These are phyloP conservation scores for Areca catechu DNA, from an alignment of 176 grass and related monocot species.

Conservation along the genomic window DNA sequence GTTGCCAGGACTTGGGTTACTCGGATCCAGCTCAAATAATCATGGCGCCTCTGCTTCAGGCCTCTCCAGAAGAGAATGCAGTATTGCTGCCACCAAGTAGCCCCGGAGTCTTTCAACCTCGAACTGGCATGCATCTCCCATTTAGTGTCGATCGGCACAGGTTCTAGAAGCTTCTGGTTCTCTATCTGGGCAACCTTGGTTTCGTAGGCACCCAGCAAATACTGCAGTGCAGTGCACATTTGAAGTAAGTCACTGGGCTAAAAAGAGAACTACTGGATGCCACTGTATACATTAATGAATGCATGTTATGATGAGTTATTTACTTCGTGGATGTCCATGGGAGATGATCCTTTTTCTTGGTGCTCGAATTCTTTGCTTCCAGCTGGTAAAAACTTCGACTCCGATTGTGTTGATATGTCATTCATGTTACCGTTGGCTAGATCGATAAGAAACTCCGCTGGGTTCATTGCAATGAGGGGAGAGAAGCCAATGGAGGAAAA, in stretches of 20 bases:
- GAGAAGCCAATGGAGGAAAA: conserved; percentile 55
- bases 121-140: conserved; percentile 44
- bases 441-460: conserved; percentile 95
- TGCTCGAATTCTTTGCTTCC: conserved; percentile 48
- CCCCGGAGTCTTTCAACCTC: conserved; percentile 65
- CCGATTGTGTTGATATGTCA: conserved; percentile 76
- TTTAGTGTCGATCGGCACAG: conserved; percentile 26
- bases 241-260: no score
- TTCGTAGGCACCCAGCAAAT: conserved; percentile 80
- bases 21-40: conserved; percentile 98
- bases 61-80: conserved; percentile 89
- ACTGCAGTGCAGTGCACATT: conserved; percentile 28
- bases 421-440: conserved; percentile 85
- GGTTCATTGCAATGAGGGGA: conserved; percentile 87
- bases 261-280: no score
- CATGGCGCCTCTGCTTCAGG: conserved; percentile 73
- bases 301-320: conserved; percentile 6
- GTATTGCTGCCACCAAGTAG: conserved; percentile 76
- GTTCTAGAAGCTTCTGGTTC: conserved; percentile 51
- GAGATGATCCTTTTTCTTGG: conserved; percentile 57
- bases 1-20: conserved; percentile 89
- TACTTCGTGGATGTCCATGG: conserved; percentile 93
- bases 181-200: conserved; percentile 52
- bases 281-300: no score
- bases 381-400: conserved; percentile 58